These are phyloP conservation scores for Syzygium grande DNA, from an alignment of 345 rosid genomes.

Conservation along the genomic window DNA sequence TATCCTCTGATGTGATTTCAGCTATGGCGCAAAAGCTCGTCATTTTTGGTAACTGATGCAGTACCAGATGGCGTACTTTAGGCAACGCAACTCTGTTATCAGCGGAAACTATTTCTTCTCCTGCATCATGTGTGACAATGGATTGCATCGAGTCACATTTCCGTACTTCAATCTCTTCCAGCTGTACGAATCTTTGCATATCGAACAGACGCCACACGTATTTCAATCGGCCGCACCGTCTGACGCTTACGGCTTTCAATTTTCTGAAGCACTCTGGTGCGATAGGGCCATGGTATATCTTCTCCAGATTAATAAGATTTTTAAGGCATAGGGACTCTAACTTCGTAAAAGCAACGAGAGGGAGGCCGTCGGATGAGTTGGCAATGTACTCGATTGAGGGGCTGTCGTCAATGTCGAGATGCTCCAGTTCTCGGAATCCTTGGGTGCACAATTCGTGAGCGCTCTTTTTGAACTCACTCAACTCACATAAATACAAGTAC, in stretches of 20 bases:
- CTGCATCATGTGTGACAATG: no score
- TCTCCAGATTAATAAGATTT: no score
- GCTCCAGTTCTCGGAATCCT: background rate
- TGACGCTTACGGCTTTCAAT: rapidly evolving
- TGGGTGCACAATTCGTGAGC: background rate
- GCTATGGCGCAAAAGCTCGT: no score
- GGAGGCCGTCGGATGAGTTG: background rate
- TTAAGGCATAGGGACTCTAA: background rate
- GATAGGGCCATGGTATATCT: background rate
- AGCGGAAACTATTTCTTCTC: no score
- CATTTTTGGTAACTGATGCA: no score
- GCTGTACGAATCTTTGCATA: rapidly evolving
- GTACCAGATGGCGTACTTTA: no score
- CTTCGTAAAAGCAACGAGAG: background rate
- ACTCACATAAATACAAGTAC: rapidly evolving
- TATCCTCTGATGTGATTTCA: no score
- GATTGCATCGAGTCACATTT: background rate
- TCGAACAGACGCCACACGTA: background rate
- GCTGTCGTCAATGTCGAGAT: background rate
- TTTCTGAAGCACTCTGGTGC: background rate
- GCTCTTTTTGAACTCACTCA: background rate
- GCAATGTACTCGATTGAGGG: background rate
- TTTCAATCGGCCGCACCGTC: rapidly evolving
- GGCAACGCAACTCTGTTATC: no score
- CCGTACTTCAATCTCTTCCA: rapidly evolving